Conservation (phyloP, 1,284 basidiomycete species). For the Phylloporus sp. region DNA sequence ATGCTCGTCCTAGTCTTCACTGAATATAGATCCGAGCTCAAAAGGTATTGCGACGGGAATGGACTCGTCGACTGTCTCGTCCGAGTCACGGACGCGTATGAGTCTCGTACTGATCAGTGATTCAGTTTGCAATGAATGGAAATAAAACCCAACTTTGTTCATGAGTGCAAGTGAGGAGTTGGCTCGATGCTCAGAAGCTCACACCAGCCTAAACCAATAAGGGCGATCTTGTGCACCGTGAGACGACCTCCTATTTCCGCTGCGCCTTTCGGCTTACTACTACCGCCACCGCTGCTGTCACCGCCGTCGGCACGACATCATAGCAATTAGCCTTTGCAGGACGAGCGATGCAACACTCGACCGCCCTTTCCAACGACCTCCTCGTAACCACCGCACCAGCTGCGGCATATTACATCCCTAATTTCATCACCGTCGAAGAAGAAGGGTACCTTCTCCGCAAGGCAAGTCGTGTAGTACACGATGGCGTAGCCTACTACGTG, state of each 20-base stretch:
- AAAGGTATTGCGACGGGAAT: background rate
- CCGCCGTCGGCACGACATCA: constrained; percentile 2
- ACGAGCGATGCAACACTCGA: constrained; percentile 17
- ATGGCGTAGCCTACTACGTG: background rate
- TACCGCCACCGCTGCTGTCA: background rate
- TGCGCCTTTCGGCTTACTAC: background rate
- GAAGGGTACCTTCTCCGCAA: constrained; percentile 80
- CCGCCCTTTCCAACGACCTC: constrained; percentile 12
- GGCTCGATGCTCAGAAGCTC: background rate
- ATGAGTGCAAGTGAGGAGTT: constrained; percentile 6
- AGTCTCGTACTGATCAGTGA: background rate
- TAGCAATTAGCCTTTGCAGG: constrained; percentile 12
- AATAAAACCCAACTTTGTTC: constrained; percentile 21
- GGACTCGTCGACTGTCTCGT: background rate
- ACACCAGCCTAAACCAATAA: constrained; percentile 1
- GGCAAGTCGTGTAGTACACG: constrained; percentile 46
- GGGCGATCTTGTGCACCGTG: constrained; percentile 20
- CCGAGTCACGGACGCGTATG: background rate
- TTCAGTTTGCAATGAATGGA: background rate
- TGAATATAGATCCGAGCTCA: background rate
- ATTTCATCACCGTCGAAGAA: constrained; percentile 82
- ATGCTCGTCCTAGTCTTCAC: background rate
- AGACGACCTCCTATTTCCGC: constrained; percentile 4
- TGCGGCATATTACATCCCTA: constrained; percentile 70
- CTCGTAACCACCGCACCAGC: constrained; percentile 30